Evolutionary conservation across 345 rosid genomes (phyloP).

Genomic region (Nephelium lappaceum): DNA sequence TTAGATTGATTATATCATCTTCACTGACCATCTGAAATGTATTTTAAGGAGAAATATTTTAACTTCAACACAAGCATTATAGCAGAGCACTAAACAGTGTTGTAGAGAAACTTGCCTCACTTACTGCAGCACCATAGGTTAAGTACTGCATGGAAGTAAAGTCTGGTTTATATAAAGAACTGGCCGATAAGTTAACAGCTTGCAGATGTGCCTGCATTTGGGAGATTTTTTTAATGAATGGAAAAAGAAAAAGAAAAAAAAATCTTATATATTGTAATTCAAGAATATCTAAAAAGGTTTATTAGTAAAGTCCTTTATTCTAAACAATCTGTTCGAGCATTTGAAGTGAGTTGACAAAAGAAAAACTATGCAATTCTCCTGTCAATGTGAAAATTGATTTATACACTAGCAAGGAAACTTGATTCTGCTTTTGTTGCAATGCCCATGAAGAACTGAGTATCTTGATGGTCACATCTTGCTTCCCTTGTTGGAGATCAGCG

Average conservation of each 20-base stretch:
- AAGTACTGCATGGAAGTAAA: conserved; percentile 57
- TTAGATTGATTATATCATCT: not conserved
- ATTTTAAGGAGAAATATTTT: not conserved
- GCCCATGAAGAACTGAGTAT: too few species aligned
- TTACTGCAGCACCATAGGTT: conserved; percentile 90
- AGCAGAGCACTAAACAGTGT: not conserved
- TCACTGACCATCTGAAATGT: not conserved
- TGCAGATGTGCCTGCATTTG: conserved; percentile 65
- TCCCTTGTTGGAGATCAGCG: too few species aligned
- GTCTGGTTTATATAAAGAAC: conserved; percentile 58
- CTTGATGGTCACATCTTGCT: too few species aligned
- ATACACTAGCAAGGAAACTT: too few species aligned
- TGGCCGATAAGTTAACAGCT: conserved; percentile 64
- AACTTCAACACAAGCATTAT: not conserved
- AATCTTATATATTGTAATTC: not conserved
- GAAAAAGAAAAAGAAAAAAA: not conserved
- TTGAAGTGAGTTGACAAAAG: too few species aligned
- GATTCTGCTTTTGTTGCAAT: too few species aligned
- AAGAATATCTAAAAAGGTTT: not conserved
- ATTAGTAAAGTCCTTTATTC: not conserved
- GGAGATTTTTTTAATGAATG: conserved; percentile 2
- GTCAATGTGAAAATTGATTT: too few species aligned
- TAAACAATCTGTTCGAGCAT: not conserved
- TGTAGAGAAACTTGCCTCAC: conserved; percentile 70
- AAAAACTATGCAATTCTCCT: too few species aligned